Evolutionary conservation across 345 rosid genomes (phyloP).

Genomic region (Pugionium dolabratum): DNA sequence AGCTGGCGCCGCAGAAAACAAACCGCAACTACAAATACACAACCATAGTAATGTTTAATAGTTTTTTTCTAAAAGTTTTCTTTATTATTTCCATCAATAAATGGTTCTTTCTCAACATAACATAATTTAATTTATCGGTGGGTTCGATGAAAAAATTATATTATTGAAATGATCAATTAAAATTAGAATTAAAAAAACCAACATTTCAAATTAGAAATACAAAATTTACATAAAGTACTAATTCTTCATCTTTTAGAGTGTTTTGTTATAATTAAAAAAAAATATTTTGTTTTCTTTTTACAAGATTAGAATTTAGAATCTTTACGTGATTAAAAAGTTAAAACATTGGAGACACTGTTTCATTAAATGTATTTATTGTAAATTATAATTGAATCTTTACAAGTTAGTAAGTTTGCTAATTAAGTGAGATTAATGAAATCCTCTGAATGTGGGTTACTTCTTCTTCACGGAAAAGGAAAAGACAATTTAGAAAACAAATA

Average conservation of each 20-base stretch:
- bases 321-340: neutral
- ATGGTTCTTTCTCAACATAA: neutral
- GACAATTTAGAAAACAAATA: neutral
- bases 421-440: neutral
- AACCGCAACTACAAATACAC: neutral
- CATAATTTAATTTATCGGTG: neutral
- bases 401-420: neutral
- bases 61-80: neutral
- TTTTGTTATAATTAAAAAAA: too few species aligned
- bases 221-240: too few species aligned
- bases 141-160: too few species aligned
- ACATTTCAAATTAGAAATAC: too few species aligned
- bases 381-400: neutral
- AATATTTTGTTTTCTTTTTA: too few species aligned
- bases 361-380: neutral
- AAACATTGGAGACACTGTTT: neutral
- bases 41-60: neutral
- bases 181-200: too few species aligned
- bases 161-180: too few species aligned
- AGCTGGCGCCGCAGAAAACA: conserved; percentile 11
- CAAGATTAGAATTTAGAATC: too few species aligned
- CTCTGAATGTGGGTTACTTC: conserved; percentile 19
- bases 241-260: too few species aligned
- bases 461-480: conserved; percentile 10
- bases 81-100: neutral